Percentiles rank a stretch among this genome's conserved stretches.
These are phyloP conservation scores for Flaveria robusta DNA, from an alignment of 129 eudicot species.

Conservation along the genomic window DNA sequence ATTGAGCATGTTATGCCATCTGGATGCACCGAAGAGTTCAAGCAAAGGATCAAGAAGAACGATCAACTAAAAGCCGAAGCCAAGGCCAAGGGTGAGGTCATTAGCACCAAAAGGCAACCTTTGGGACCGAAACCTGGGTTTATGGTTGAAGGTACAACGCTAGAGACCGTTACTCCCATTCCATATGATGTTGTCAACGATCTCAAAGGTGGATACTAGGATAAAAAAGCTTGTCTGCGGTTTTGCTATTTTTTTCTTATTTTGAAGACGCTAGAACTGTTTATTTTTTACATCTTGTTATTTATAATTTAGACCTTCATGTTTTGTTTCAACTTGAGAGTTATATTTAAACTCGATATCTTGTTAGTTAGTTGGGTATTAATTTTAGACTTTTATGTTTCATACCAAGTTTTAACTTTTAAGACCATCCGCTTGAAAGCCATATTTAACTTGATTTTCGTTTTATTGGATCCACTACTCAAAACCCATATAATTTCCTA, in stretches of 20 bases:
- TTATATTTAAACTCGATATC: too few species aligned
- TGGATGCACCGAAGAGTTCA: slow-evolving; percentile 76
- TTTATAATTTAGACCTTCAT: slow-evolving; percentile 17
- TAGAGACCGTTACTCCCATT: slow-evolving; percentile 90
- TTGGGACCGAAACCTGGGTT: slow-evolving; percentile 89
- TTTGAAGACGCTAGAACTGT: slow-evolving; percentile 20
- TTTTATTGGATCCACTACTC: too few species aligned
- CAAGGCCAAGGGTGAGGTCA: slow-evolving; percentile 67
- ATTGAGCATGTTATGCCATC: slow-evolving; percentile 85
- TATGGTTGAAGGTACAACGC: slow-evolving; percentile 77
- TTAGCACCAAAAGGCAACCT: slow-evolving; percentile 88
- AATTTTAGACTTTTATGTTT: too few species aligned
- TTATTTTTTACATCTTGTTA: neutral
- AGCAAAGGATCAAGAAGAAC: slow-evolving; percentile 65
- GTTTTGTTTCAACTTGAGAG: slow-evolving; percentile 19
- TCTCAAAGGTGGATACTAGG: slow-evolving; percentile 87
- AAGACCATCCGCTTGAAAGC: too few species aligned
- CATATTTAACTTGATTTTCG: too few species aligned
- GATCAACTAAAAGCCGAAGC: slow-evolving; percentile 79
- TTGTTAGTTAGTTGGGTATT: too few species aligned
- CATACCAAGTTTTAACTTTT: too few species aligned
- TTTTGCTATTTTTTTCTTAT: slow-evolving; percentile 25
- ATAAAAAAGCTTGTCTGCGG: neutral
- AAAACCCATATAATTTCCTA: too few species aligned
- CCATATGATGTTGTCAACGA: slow-evolving; percentile 93